Evolutionary conservation across 768 basidiomycete genomes (phyloP).

Genomic region (Serendipita sp.): DNA sequence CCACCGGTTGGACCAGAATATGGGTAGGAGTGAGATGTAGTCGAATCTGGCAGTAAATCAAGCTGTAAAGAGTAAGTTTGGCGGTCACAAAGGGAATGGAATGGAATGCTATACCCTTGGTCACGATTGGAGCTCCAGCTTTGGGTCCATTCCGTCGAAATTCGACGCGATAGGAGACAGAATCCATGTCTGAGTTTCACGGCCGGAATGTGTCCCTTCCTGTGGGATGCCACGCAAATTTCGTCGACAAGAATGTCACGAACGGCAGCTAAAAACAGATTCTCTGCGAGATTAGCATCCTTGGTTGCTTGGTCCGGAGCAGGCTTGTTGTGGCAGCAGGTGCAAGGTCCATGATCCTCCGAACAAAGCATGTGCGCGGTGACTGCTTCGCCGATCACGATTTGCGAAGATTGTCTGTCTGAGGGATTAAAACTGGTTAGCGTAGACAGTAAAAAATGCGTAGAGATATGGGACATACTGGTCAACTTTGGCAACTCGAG

Average conservation of each 20-base stretch:
- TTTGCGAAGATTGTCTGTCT: background rate
- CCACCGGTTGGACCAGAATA: conserved; percentile 3
- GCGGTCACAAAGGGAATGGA: background rate
- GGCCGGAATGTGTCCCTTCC: conserved; percentile 1
- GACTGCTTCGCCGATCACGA: background rate
- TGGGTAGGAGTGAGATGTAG: background rate
- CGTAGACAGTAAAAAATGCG: background rate
- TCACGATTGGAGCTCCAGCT: background rate
- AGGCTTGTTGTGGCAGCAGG: background rate
- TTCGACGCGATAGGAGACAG: background rate
- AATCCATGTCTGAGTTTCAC: background rate
- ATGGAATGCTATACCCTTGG: background rate
- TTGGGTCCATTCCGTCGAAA: background rate
- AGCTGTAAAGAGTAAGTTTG: background rate
- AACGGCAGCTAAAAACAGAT: background rate
- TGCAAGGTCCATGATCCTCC: background rate
- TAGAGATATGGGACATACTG: background rate
- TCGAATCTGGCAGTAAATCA: background rate
- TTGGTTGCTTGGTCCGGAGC: background rate
- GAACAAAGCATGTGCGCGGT: background rate
- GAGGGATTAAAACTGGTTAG: background rate
- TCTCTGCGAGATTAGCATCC: background rate
- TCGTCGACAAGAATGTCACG: background rate
- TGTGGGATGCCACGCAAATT: background rate
- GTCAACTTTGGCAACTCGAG: background rate